These are phyloP conservation scores for Lactarius tabidus DNA, from an alignment of 768 basidiomycete species.

Conservation along the genomic window DNA sequence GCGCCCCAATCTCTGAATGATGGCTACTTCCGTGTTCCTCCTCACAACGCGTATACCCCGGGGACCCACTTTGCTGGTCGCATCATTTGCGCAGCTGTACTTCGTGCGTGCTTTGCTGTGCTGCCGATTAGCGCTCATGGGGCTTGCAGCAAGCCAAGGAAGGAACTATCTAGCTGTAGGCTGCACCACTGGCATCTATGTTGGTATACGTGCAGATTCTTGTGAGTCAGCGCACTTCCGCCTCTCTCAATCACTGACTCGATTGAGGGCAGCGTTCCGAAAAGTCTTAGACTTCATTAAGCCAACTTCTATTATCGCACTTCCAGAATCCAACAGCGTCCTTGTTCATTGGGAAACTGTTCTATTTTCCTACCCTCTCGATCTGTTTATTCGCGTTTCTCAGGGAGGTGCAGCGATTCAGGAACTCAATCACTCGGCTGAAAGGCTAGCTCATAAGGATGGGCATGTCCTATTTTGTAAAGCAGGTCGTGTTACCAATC, in stretches of 20 bases:
- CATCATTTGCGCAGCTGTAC: slow-evolving; percentile 55
- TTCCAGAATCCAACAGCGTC: slow-evolving; percentile 62
- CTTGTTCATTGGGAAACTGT: slow-evolving; percentile 57
- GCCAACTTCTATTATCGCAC: slow-evolving; percentile 51
- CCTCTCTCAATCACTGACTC: slow-evolving; percentile 2
- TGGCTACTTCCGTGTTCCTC: slow-evolving; percentile 49
- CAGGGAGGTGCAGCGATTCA: slow-evolving; percentile 44
- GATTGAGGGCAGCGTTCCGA: slow-evolving; percentile 46
- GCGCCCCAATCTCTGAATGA: slow-evolving; percentile 56
- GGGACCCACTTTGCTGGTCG: slow-evolving; percentile 49
- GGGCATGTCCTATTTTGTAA: slow-evolving; percentile 58
- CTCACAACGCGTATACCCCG: slow-evolving; percentile 33
- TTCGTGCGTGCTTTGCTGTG: slow-evolving; percentile 44
- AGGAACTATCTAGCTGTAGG: slow-evolving; percentile 61
- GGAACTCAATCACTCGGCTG: slow-evolving; percentile 52
- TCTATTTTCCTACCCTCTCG: slow-evolving; percentile 65
- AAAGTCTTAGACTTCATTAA: slow-evolving; percentile 50
- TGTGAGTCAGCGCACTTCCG: slow-evolving; percentile 39
- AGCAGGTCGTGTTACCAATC: slow-evolving; percentile 48
- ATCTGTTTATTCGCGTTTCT: slow-evolving; percentile 59
- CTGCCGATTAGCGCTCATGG: slow-evolving; percentile 7
- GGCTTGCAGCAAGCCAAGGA: slow-evolving; percentile 42
- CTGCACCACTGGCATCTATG: slow-evolving; percentile 67
- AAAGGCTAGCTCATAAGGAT: slow-evolving; percentile 54
- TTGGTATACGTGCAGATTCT: slow-evolving; percentile 50